Base-by-base conservation (phyloP, 225 moss, liverwort and hornwort genomes). In the Climacium dendroides region DNA sequence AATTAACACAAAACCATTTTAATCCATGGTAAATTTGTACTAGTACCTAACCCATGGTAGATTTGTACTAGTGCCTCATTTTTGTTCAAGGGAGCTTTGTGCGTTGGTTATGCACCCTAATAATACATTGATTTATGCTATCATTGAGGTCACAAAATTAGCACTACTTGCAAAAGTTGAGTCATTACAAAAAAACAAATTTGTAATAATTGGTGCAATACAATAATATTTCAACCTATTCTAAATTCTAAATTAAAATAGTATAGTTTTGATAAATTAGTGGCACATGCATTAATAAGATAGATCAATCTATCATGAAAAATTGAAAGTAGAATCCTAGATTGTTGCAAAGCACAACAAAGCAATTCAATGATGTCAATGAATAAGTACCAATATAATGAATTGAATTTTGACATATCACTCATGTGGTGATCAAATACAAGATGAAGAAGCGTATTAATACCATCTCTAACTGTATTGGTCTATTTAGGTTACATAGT, bases 11-110 rank as follows among this genome's bases (percentile, higher is more conserved):
- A 8, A 71, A 8, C 1, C 26, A 26, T 43, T 71, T 43, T 2
- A 71, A n/a, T n/a, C n/a, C n/a, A n/a, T n/a, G n/a, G n/a, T n/a
- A n/a, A n/a, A n/a, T n/a, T n/a, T n/a, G n/a, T n/a, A n/a, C n/a
- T n/a, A n/a, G n/a, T n/a, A n/a, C n/a, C n/a, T n/a, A n/a, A 0
- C 3, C 5, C 1, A 26, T 9, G 0, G 9, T 26, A 71, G 5
- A 26, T 41, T 71, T 71, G 2, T 16, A 26, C 15, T 3, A 26
- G 1, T 24, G 5, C 39, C 0, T 41, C 14, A 67, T 37, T 67
- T 37, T 19, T 39, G 8, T 4, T 45, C 45, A 23, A 6, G 4
- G 2, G 13, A 37, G 23, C 13, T 0, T 23, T 37, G 37, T 67
- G 67, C 37, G 0, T 67, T 67, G 13, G 2, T n/a, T n/a, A 12